Evolutionary conservation across 164 flowering plant species (phyloP), one percentile per base, ranked within the genome.

Genomic region (Tetracentron sinense): DNA sequence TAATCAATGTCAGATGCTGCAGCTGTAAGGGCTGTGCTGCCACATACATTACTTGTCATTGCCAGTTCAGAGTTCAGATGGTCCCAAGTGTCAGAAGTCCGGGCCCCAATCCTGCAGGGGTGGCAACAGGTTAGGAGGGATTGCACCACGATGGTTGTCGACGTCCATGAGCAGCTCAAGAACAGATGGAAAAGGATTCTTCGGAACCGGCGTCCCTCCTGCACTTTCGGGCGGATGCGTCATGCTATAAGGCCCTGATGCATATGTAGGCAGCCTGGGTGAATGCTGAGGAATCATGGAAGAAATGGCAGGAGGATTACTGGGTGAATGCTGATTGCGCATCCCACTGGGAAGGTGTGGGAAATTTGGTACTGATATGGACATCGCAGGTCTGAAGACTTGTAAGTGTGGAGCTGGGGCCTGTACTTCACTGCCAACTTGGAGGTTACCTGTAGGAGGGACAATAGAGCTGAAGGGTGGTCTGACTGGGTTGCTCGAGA

Each of bases 401-500:
- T 67, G 86, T 5, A 83, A 67, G 65, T 87, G 88, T 17, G 93
- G 90, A 11, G 90, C 79, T 1, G 82, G 83, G 7, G 82, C 72
- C 27, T 82, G 80, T 23, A 74, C 56, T 56, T 73, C 86, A 70
- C 72, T 58, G 16, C 69, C 70, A 16, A 55, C 60, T 63, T 69
- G 82, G 48, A 54, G 71, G 53, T 56, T 77, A 44, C 65, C 62
- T 0, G 65, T 19, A 7, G 85, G 49, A 42, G 72, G 67, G n/a
- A 72, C 31, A 23, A 64, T 23, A 21, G 74, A 42, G 68, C 67
- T 59, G 8, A 72, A 53, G 25, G 56, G 68, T 42, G 54, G 46
- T 28, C 69, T 46, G 44, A 54, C 42, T n/a, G 46, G 54, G 25
- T 30, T 52, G 48, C 65, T 60, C 2, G 78, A 69, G 64, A 74